These are phyloP conservation scores for Luzula sylvatica DNA, from an alignment of 176 grass and related monocot species.

Conservation along the genomic window DNA sequence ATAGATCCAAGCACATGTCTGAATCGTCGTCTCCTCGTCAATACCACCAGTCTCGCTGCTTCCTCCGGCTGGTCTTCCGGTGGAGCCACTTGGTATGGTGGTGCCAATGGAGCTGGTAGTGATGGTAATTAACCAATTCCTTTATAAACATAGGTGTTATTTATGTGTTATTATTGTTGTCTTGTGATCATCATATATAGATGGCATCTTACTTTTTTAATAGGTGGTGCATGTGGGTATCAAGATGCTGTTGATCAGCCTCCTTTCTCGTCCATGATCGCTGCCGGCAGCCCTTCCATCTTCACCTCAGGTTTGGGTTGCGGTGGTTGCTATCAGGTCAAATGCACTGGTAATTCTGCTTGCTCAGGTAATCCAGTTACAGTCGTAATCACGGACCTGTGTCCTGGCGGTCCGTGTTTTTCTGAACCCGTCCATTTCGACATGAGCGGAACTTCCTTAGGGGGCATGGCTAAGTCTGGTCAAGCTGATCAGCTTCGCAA, in stretches of 20 bases:
- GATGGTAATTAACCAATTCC: conserved; percentile 35
- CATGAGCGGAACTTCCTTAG: conserved; percentile 53
- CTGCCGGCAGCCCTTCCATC: conserved; percentile 39
- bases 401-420: conserved; percentile 37
- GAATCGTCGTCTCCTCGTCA: conserved; percentile 17
- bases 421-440: conserved; percentile 51
- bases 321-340: conserved; percentile 53
- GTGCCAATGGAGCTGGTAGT: conserved; percentile 59
- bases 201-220: neutral
- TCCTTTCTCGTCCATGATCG: conserved; percentile 57
- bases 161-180: neutral
- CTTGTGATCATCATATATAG: neutral
- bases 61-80: conserved; percentile 33
- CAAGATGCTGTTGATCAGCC: conserved; percentile 28
- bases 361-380: conserved; percentile 51
- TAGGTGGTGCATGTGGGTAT: conserved; percentile 64
- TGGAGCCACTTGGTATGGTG: conserved; percentile 75
- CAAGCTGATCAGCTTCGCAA: conserved; percentile 40
- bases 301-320: conserved; percentile 43
- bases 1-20: conserved; percentile 10
- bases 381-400: conserved; percentile 47
- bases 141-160: conserved; percentile 8
- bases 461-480: conserved; percentile 41
- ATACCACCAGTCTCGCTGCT: neutral
- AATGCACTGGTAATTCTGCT: conserved; percentile 29